Evolutionary conservation across 176 grass and related monocot species (phyloP).

Genomic region (Paspalum notatum): DNA sequence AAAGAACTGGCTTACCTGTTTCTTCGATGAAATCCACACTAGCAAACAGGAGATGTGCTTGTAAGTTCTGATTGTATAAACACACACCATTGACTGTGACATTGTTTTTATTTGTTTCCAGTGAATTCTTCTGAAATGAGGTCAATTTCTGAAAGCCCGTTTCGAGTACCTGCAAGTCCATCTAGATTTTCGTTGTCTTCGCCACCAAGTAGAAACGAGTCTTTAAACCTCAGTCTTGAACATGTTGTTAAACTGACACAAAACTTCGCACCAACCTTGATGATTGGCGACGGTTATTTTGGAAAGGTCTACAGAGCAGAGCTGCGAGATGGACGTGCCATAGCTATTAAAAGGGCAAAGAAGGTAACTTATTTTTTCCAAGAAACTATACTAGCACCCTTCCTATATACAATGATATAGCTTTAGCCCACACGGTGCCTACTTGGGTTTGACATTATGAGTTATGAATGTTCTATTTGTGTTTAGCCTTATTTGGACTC

Average conservation of each 20-base stretch:
- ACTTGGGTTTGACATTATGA: conserved; percentile 10
- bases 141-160: conserved; percentile 66
- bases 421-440: not conserved
- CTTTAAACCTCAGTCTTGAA: conserved; percentile 71
- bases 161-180: conserved; percentile 75
- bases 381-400: not conserved
- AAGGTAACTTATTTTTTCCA: conserved; percentile 58
- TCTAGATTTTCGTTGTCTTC: conserved; percentile 83
- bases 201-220: conserved; percentile 64
- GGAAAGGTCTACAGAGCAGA: conserved; percentile 82
- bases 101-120: conserved; percentile 53
- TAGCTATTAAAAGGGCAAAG: conserved; percentile 92
- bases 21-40: conserved; percentile 32
- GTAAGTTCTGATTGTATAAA: conserved; percentile 8
- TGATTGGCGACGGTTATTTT: conserved; percentile 85
- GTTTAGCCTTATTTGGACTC: not conserved
- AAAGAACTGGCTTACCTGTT: conserved; percentile 16
- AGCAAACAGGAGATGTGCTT: not conserved
- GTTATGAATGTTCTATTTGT: conserved; percentile 19
- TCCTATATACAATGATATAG: not conserved
- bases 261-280: conserved; percentile 71
- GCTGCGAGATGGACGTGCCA: conserved; percentile 55
- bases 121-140: conserved; percentile 66
- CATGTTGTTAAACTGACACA: conserved; percentile 81
- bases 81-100: conserved; percentile 19